Base-by-base conservation (phyloP, 352 stramenopile genomes). In the Elongisporangium prolatum region DNA sequence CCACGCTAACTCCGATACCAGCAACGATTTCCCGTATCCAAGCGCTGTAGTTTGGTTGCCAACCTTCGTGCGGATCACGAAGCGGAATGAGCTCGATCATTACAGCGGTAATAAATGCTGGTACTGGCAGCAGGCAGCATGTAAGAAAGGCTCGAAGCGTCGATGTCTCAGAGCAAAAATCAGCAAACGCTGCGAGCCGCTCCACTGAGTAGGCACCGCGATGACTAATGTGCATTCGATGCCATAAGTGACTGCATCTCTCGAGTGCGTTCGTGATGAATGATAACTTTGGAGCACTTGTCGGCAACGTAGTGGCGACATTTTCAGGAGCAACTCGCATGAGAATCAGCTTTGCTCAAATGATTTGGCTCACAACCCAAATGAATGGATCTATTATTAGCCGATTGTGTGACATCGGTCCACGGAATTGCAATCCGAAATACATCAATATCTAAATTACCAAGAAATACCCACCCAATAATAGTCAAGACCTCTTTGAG, bases 171-270 rank as follows among this genome's bases (percentile, higher is more conserved):
- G 20, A 13, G 16, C 44, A 55, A 21, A 65, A 64, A 28, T 74
- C 63, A 52, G 68, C 67, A 17, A 71, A 25, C 3, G 60, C 64
- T 0, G 68, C 47, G 7, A 68, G 21, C 16, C 64, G 64, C 40
- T 70, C 54, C n/a, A 71, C 63, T 0, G 60, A 71, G 24, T 63
- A 68, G 28, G 67, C 61, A 0, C 64, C 60, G 18, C 60, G 61
- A 4, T 68, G 60, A 48, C 64, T 67, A 16, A 71, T 60, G 20
- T 64, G 64, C 34, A 61, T 57, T 8, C 47, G 52, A 20, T 63
- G 59, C 55, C 60, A 40, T 9, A 40, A 14, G 4, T 40, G 28
- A 13, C 28, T 40, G 9, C 4, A 40, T 40, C 28, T 5, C 14
- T 40, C 1, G 8, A 2, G 8, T 40, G 28, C 28, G 2, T 6